Base-by-base conservation (phyloP, 495 filamentous ascomycete species). In the Daldinia grandis region DNA sequence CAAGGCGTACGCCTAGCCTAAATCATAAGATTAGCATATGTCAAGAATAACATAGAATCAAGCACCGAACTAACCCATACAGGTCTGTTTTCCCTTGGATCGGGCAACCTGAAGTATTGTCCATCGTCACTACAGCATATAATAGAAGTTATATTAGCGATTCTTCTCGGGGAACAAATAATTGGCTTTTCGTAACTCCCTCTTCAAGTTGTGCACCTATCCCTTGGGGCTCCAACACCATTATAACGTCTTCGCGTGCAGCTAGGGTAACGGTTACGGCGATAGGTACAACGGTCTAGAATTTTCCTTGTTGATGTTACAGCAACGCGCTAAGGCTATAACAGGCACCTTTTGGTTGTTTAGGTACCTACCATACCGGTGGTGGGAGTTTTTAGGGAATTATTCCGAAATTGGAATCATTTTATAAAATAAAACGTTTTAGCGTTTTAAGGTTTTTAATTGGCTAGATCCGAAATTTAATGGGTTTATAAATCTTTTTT, bases 51-150 rank as follows among this genome's bases (percentile, higher is more conserved):
- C 10, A 17, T 24, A 15, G 10, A 25, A 44, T 31, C 5, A 15
- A 1, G 12, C 5, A 28, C 15, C 14, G 14, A 30, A 59, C 56
- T 19, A 44, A 62, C 31, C 81, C 81, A 58, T 82, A 82, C 54
- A 82, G 67, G 35, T 82, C 79, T 17, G 71, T 25, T 37, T 80
- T 77, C 35, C 80, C 79, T 2, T 59, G 21, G 54, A 81, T 58
- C 2, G 64, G 62, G 42, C 71, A 70, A 24, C 19, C 33, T 10
- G 7, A 10, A 30, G 1, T 8, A 30, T 57, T n/a, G 10, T 58
- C 65, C 7, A 51, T 28, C 65, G 50, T 68, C 28, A 8, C 51
- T 4, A 33, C 4, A 5, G 1, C 15, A 49, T 37, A 47, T 54
- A 21, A 15, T 30, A 30, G 17, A 30, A 53, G 24, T 0, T 28